Evolutionary conservation across 2,329 filamentous ascomycete species (phyloP), one percentile per base, ranked within the genome.

Genomic region (Teratosphaeria zuluensis): DNA sequence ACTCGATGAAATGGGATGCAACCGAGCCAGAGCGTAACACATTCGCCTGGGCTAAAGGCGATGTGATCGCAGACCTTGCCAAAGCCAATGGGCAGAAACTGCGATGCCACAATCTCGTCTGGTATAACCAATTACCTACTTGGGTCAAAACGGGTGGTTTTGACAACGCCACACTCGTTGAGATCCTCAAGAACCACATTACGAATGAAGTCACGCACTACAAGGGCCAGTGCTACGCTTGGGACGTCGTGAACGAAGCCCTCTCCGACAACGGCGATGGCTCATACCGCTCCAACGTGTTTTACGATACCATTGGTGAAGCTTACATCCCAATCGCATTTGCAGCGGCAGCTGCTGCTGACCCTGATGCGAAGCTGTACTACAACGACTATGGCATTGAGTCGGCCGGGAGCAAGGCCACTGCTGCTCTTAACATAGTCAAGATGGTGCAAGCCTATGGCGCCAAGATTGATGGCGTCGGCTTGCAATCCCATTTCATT

Each of bases 301-400:
- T 84, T 72, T 78, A 79, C 69, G 69, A 76, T 32, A 77, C 77
- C 33, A 77, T 86, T 19, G 82, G 83, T 24, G 77, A 78, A 11
- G 75, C 77, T 51, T 87, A 81, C 71, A 78, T 87, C 58, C 74
- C 78, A 11, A 74, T 83, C 51, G 81, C 84, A 1, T 86, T 86
- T 74, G 70, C 75, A 28, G 78, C 81, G 1, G 80, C 82, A 2
- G 77, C 78, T 53, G 77, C 77, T 33, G 81, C 80, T 1, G 80
- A 82, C 4, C 77, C 77, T 55, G 77, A 77, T 51, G 80, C 80
- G 3, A 85, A 84, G 73, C 75, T 87, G 33, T 84, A 83, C 68
- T 82, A 82, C 72, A 84, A 84, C 69, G 81, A 84, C 71, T 87
- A 85, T 76, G 84, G 81, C 71, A 81, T 85, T 62, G 84, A 86